Evolutionary conservation across 2,329 filamentous ascomycete genomes (phyloP).

Genomic region (Rasamsonia emersonii): DNA sequence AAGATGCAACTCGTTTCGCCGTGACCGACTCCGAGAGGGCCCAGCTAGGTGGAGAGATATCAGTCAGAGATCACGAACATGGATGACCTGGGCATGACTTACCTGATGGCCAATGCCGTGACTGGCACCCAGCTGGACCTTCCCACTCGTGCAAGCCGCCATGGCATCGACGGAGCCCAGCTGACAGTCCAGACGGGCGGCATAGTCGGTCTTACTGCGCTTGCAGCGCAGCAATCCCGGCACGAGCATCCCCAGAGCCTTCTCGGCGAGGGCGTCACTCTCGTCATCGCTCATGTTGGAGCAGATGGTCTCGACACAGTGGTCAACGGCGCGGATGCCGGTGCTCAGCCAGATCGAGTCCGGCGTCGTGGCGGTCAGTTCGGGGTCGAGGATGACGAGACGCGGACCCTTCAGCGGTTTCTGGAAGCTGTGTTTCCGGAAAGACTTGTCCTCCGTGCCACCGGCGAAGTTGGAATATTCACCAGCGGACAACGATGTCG

Average conservation of each 20-base stretch:
- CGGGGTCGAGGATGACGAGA: slow-evolving; percentile 50
- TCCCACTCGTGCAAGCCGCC: slow-evolving; percentile 33
- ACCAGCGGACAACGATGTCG: slow-evolving; percentile 34
- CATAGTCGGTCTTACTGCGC: slow-evolving; percentile 25
- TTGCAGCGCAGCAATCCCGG: slow-evolving; percentile 36
- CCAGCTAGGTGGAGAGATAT: slow-evolving; percentile 25
- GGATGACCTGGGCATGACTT: slow-evolving; percentile 11
- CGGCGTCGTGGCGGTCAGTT: slow-evolving; percentile 44
- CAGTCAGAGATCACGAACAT: slow-evolving; percentile 4
- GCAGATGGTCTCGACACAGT: slow-evolving; percentile 50
- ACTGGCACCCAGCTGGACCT: slow-evolving; percentile 40
- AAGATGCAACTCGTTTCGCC: slow-evolving; percentile 53
- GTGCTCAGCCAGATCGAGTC: slow-evolving; percentile 49
- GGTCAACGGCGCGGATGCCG: slow-evolving; percentile 49
- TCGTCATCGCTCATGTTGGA: slow-evolving; percentile 26
- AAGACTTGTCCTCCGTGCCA: slow-evolving; percentile 27
- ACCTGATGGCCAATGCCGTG: slow-evolving; percentile 47
- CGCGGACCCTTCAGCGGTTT: slow-evolving; percentile 35
- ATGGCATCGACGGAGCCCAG: slow-evolving; percentile 47
- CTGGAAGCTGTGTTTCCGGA: slow-evolving; percentile 29
- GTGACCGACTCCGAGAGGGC: slow-evolving; percentile 50
- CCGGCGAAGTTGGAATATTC: slow-evolving; percentile 36
- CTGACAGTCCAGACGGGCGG: slow-evolving; percentile 41
- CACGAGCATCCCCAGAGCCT: slow-evolving; percentile 35
- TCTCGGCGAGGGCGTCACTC: slow-evolving; percentile 29